phyloP scores from a whole-genome alignment of 108 stramenopile genomes.

The Pseudonitzschia delicatissima region DNA sequence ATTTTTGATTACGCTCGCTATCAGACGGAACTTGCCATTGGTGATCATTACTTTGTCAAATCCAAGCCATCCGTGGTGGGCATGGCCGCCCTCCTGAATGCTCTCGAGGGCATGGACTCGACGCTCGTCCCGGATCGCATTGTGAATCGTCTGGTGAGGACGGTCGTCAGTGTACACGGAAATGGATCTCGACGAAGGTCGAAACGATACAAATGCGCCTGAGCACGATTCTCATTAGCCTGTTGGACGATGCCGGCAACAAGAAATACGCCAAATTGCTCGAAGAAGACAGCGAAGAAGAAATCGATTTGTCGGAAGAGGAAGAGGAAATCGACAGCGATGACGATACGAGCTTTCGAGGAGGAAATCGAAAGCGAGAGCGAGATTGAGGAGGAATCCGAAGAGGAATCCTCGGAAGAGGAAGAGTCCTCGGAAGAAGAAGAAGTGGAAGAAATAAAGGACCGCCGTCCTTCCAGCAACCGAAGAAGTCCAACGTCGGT shows the following conservation, averaged over 20 bases:
- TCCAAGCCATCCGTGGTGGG: conserved; percentile 50
- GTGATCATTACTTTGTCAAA: conserved; percentile 49
- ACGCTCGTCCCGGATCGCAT: conserved; percentile 28
- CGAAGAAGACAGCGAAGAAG: conserved; percentile 22
- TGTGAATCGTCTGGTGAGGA: conserved; percentile 36
- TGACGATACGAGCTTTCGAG: no score
- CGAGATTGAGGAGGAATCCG: conserved; percentile 1
- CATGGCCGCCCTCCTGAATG: conserved; percentile 63
- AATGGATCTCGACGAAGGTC: conserved; percentile 38
- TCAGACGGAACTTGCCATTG: conserved; percentile 67
- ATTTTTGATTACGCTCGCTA: conserved; percentile 60
- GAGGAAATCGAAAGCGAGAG: no score
- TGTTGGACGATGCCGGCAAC: conserved; percentile 27
- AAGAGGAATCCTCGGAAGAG: neutral
- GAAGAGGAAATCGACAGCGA: conserved; percentile 13
- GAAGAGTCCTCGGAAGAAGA: neutral
- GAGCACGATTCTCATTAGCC: conserved; percentile 23
- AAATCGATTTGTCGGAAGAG: conserved; percentile 7
- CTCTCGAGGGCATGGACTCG: conserved; percentile 57
- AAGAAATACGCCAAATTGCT: conserved; percentile 22
- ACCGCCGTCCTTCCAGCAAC: neutral
- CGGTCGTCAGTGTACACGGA: conserved; percentile 32
- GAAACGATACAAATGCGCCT: conserved; percentile 36
- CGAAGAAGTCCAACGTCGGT: conserved; percentile 10
- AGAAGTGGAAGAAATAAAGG: neutral